These are phyloP conservation scores for Suhomyces kunorum DNA, from an alignment of 1,139 yeast species.

Conservation along the genomic window DNA sequence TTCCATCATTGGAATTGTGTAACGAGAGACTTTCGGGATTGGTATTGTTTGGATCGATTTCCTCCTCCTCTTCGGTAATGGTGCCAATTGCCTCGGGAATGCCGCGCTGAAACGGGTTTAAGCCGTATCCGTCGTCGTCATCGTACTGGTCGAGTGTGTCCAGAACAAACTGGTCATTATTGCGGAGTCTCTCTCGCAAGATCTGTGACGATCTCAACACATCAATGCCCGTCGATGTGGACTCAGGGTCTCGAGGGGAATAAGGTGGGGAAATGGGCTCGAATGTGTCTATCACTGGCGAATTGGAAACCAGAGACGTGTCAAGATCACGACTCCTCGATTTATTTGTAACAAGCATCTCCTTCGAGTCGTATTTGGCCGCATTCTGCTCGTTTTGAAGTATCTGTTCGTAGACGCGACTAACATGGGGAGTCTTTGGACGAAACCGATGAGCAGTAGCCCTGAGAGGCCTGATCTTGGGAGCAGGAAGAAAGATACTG, in stretches of 20 bases:
- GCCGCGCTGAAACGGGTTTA: too few species aligned
- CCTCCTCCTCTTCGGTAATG: conserved; percentile 8
- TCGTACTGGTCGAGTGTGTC: conserved; percentile 8
- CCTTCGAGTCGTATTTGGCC: neutral
- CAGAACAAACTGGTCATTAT: conserved; percentile 3
- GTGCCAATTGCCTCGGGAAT: too few species aligned
- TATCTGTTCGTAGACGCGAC: neutral
- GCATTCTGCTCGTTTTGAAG: neutral
- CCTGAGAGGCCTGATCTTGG: neutral
- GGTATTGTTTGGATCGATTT: neutral
- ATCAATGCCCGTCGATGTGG: conserved; percentile 2
- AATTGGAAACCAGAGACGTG: neutral
- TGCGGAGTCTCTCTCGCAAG: conserved; percentile 8
- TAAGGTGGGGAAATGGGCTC: conserved; percentile 13
- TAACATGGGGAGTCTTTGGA: conserved; percentile 10
- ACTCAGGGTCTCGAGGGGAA: conserved; percentile 7
- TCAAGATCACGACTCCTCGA: neutral
- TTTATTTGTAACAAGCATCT: neutral
- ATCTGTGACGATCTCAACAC: neutral
- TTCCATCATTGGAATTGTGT: neutral
- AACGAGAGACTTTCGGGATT: conserved; percentile 3
- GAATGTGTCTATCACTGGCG: neutral
- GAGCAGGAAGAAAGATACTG: conserved; percentile 8
- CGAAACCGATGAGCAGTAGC: neutral
- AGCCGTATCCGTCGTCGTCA: conserved; percentile 15